These are phyloP conservation scores for Pyrenopolyporus hunteri DNA, from an alignment of 495 filamentous ascomycete species.

Conservation along the genomic window DNA sequence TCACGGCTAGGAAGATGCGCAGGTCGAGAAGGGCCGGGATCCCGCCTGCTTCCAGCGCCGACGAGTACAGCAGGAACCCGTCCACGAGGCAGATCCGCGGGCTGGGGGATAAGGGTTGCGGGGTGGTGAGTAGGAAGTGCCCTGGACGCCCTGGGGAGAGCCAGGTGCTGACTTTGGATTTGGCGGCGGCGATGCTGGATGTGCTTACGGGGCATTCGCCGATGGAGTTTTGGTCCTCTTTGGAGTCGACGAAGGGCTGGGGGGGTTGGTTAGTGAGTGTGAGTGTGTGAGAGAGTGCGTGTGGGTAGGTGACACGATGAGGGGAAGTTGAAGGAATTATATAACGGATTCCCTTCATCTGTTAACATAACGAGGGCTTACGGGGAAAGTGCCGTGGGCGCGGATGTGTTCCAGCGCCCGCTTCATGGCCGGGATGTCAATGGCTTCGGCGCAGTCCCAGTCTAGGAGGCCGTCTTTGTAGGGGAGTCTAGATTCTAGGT, in stretches of 20 bases:
- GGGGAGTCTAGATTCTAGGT: conserved; percentile 48
- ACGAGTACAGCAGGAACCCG: conserved; percentile 81
- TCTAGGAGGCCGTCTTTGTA: conserved; percentile 67
- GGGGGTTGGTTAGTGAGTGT: conserved; percentile 23
- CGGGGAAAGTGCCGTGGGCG: conserved; percentile 67
- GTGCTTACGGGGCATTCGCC: conserved; percentile 55
- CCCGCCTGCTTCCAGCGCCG: conserved; percentile 39
- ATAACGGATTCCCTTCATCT: background rate
- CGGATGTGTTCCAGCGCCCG: conserved; percentile 67
- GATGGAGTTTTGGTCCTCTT: conserved; percentile 76
- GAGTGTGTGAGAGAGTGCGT: background rate
- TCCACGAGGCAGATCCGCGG: conserved; percentile 69
- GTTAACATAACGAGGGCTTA: conserved; percentile 40
- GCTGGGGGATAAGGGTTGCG: too few relatives aligned
- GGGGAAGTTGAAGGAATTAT: background rate
- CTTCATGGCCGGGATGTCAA: conserved; percentile 70
- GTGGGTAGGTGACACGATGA: conserved; percentile 10
- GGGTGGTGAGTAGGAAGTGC: conserved; percentile 36
- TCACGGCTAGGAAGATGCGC: conserved; percentile 74
- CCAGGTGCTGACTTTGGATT: conserved; percentile 51
- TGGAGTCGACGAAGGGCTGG: conserved; percentile 65
- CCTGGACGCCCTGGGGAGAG: conserved; percentile 43
- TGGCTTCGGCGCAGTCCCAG: conserved; percentile 82
- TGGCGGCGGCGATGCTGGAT: conserved; percentile 46
- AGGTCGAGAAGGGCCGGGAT: conserved; percentile 70